A percentile compares a stretch with the other conserved stretches of the same genome.
Evolutionary conservation across 2,329 filamentous ascomycete species (phyloP).

Genomic region (Gnomoniopsis sp.): DNA sequence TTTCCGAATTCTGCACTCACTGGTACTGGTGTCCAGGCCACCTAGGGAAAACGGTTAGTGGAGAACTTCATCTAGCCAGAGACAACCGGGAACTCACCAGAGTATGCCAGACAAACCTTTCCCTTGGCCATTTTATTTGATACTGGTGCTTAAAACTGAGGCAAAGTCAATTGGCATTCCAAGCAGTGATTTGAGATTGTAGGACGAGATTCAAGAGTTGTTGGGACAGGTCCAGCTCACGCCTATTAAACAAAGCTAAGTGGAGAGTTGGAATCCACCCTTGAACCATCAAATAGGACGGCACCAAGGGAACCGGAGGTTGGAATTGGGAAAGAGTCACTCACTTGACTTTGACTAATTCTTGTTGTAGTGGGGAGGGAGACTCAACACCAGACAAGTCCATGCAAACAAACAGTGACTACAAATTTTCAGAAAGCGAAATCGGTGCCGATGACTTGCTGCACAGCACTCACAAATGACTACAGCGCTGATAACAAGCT

Average conservation of each 20-base stretch:
- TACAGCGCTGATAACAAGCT: conserved; percentile 11
- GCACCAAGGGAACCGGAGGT: not conserved
- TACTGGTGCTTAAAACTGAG: not conserved
- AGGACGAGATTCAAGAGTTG: not conserved
- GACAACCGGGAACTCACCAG: conserved; percentile 6
- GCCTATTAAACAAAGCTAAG: not conserved
- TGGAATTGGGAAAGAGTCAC: not conserved
- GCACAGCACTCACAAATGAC: not conserved
- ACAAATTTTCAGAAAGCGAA: conserved; percentile 16
- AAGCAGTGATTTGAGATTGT: not conserved
- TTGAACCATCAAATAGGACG: not conserved
- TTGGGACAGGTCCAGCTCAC: not conserved
- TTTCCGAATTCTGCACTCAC: conserved; percentile 9
- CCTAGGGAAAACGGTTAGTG: conserved; percentile 8
- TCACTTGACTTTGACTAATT: not conserved
- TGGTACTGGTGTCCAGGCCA: conserved; percentile 20
- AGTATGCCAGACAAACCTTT: conserved; percentile 19
- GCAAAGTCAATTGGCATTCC: conserved; percentile 14
- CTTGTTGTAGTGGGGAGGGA: not conserved
- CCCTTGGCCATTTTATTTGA: conserved; percentile 15
- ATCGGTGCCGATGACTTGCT: conserved; percentile 11
- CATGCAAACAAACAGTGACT: not conserved
- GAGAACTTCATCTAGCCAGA: not conserved
- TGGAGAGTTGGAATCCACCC: not conserved
- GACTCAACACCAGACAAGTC: not conserved